These are phyloP conservation scores for Moringa oleifera DNA, from an alignment of 345 rosid species.

Conservation along the genomic window DNA sequence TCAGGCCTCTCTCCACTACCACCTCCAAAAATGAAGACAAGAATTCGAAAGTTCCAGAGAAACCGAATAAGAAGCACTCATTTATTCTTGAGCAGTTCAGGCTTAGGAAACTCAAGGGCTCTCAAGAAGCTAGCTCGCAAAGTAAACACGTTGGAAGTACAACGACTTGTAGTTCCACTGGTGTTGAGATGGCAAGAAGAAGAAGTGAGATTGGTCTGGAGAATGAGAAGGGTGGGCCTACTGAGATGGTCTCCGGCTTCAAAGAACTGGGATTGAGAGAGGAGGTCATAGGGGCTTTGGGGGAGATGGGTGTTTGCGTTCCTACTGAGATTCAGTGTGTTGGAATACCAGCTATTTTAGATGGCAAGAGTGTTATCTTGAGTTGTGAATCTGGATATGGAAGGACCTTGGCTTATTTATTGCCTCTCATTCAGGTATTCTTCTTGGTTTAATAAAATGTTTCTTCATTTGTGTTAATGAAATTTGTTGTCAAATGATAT, in stretches of 20 bases:
- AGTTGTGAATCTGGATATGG: conserved; percentile 64
- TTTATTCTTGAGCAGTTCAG: conserved; percentile 43
- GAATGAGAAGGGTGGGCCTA: conserved; percentile 16
- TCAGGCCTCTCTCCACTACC: conserved; percentile 16
- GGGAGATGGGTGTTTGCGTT: conserved; percentile 45
- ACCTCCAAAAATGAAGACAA: not conserved
- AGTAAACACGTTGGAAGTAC: conserved; percentile 6
- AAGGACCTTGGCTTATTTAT: conserved; percentile 53
- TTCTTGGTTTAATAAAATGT: not conserved
- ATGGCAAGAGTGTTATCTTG: conserved; percentile 51
- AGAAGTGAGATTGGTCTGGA: not conserved
- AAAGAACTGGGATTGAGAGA: conserved; percentile 48
- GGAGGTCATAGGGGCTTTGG: conserved; percentile 41
- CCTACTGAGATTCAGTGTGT: conserved; percentile 69
- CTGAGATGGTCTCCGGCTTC: conserved; percentile 30
- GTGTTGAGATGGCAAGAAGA: conserved; percentile 10
- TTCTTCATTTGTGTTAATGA: not conserved
- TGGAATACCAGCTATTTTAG: conserved; percentile 58
- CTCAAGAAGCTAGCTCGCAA: conserved; percentile 18
- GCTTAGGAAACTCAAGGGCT: conserved; percentile 39
- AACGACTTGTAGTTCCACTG: not conserved
- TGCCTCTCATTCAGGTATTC: conserved; percentile 66
- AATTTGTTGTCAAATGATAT: not conserved
- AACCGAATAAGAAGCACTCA: conserved; percentile 10
- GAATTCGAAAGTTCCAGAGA: conserved; percentile 1